phyloP scores from a whole-genome alignment of 2,329 filamentous ascomycete genomes.

The Trichoderma koningii region DNA sequence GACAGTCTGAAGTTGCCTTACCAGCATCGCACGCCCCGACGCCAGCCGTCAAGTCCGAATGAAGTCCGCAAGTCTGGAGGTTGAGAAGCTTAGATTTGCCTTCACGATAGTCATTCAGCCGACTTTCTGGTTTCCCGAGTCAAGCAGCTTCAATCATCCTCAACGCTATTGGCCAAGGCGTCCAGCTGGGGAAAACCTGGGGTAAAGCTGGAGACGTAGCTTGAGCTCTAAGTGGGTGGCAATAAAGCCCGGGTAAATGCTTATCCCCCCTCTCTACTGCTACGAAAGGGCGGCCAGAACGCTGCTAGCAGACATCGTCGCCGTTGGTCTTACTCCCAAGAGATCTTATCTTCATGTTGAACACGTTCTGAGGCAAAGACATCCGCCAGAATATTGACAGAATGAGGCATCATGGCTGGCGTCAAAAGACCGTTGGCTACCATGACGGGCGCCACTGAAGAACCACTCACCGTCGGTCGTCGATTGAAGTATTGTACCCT shows the following conservation, averaged over 20 bases:
- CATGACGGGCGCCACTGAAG: constrained; percentile 13
- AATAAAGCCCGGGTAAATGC: constrained; percentile 7
- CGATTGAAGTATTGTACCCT: not conserved
- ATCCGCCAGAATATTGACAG: not conserved
- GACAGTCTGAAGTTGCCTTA: not conserved
- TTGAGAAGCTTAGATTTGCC: not conserved
- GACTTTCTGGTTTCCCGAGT: not conserved
- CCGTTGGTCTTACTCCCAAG: no score
- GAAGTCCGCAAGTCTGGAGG: not conserved
- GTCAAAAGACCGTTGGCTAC: constrained; percentile 18
- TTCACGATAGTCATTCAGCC: not conserved
- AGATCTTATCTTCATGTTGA: no score
- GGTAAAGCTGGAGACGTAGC: constrained; percentile 5
- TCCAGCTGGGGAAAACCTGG: constrained; percentile 15
- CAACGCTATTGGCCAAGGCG: not conserved
- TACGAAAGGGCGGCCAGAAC: no score
- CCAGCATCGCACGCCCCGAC: not conserved
- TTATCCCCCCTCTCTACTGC: not conserved
- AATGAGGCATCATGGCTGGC: constrained; percentile 22
- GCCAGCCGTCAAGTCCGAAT: not conserved
- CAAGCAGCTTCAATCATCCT: not conserved
- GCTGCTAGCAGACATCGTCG: no score
- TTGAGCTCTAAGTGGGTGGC: constrained; percentile 6
- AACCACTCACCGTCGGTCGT: not conserved
- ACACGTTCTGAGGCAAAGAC: not conserved